Conservation (phyloP, 2,329 filamentous ascomycete species). For the Colletotrichum sp. region DNA sequence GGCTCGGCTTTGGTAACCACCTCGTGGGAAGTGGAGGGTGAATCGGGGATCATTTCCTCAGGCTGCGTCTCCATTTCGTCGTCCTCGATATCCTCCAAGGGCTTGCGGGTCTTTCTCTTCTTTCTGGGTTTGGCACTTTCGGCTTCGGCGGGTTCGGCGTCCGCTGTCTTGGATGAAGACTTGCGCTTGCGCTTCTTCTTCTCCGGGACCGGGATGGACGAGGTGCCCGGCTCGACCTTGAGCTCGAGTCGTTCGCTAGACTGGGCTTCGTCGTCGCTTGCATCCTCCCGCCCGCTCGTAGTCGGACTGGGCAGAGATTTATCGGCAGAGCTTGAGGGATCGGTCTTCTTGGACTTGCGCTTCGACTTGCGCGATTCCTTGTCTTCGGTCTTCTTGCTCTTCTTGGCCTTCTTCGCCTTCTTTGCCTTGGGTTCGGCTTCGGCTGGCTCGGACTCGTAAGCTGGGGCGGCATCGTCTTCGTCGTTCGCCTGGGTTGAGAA, state of each 20-base stretch:
- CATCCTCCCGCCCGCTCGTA: not conserved
- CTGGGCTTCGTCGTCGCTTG: not conserved
- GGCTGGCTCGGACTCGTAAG: not conserved
- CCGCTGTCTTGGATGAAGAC: not conserved
- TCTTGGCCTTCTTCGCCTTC: not conserved
- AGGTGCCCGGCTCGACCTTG: not conserved
- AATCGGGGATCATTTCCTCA: not conserved
- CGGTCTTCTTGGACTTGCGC: not conserved
- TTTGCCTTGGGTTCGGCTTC: not conserved
- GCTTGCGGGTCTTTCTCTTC: slow-evolving; percentile 9
- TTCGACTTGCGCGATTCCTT: not conserved
- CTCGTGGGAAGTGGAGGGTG: not conserved
- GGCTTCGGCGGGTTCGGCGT: not conserved
- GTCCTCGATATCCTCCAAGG: not conserved
- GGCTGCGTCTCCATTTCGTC: not conserved
- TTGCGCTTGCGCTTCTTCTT: slow-evolving; percentile 7
- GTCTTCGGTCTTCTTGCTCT: not conserved
- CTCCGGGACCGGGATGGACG: not conserved
- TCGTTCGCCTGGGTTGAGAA: slow-evolving; percentile 4
- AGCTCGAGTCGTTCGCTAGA: not conserved
- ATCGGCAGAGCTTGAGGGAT: not conserved
- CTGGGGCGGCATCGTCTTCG: not conserved
- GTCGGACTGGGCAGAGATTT: not conserved
- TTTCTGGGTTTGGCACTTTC: not conserved
- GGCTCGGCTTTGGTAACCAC: not conserved